Evolutionary conservation across 768 basidiomycete species (phyloP).

Genomic region (Naganishia vaughanmartiniae): DNA sequence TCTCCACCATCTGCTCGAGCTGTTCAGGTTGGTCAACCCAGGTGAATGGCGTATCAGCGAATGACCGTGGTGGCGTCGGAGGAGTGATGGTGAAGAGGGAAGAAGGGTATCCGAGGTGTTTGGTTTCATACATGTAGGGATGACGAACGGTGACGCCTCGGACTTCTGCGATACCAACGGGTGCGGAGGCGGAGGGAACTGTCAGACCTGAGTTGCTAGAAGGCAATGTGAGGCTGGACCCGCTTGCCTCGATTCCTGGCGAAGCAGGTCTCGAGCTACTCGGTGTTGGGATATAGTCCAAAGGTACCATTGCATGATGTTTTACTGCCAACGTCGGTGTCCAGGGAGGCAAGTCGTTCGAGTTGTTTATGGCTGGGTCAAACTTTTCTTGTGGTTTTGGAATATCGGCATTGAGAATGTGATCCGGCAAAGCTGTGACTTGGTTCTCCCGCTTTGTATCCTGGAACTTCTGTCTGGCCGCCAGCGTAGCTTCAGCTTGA

Average conservation of each 20-base stretch:
- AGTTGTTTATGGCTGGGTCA: slow-evolving; percentile 62
- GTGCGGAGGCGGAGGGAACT: not conserved
- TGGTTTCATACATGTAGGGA: slow-evolving; percentile 84
- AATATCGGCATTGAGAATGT: slow-evolving; percentile 62
- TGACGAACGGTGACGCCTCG: slow-evolving; percentile 48
- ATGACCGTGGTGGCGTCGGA: slow-evolving; percentile 59
- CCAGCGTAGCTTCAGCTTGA: slow-evolving; percentile 29
- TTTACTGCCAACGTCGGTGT: slow-evolving; percentile 70
- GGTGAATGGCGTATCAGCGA: slow-evolving; percentile 67
- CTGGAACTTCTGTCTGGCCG: slow-evolving; percentile 32
- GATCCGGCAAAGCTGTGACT: slow-evolving; percentile 22
- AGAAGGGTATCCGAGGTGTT: slow-evolving; percentile 67
- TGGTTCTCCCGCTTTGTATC: slow-evolving; percentile 39
- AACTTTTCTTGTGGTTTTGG: slow-evolving; percentile 80
- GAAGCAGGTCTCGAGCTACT: slow-evolving; percentile 26
- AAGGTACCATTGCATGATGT: slow-evolving; percentile 73
- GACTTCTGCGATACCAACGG: slow-evolving; percentile 16
- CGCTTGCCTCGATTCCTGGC: slow-evolving; percentile 12
- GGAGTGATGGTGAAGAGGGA: slow-evolving; percentile 61
- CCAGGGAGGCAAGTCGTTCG: slow-evolving; percentile 60
- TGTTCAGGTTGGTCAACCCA: slow-evolving; percentile 65
- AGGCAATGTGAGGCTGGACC: not conserved
- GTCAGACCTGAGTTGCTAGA: not conserved
- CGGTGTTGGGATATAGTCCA: slow-evolving; percentile 59
- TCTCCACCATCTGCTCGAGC: slow-evolving; percentile 65